Evolutionary conservation across 31 red algal genomes (phyloP), one percentile per base, ranked within the genome.

Genomic region (Odonthalia washingtoniensis): DNA sequence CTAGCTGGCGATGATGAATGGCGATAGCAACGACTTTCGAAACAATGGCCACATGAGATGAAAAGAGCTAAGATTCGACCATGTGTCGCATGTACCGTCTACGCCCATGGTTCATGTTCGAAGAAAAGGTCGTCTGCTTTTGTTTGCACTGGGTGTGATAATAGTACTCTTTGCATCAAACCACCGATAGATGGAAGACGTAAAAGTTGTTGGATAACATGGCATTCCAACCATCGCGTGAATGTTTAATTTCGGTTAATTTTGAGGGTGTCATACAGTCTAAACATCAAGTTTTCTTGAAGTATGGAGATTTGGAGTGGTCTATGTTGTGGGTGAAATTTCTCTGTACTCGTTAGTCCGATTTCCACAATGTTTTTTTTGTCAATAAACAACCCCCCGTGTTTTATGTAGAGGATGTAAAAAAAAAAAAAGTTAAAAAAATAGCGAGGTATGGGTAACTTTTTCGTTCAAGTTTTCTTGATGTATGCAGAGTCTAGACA

Each of bases 401-500:
- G 14, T 14, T 24, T 61, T 61, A 14, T 17, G 52, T 61, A 61
- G 14, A 61, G 52, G 24, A 61, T 24, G 24, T 61, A 61, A 14
- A 61, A 17, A 17, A 17, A 24, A 14, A 24, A 17, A 61, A 61
- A 17, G 52, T 14, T 61, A 14, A 61, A 14, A 14, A 61, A 61
- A 61, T 61, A 61, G 24, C 16, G 14, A 61, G 52, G 16, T 61
- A 24, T 61, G 24, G 52, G 52, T 24, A 24, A 61, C 52, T 17
- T 61, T 61, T 61, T 61, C 14, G 16, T 24, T 61, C 52, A 61
- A 61, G 16, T 17, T 17, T 17, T 17, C 52, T 61, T 61, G 52
- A 61, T 14, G 52, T 61, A 61, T 61, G 52, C 52, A 61, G 52
- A 61, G 52, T 61, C 52, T 61, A 17, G 52, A 61, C 52, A 24